These are phyloP conservation scores for Cordyceps pruinosa DNA, from an alignment of 2,329 filamentous ascomycete genomes.

Conservation along the genomic window DNA sequence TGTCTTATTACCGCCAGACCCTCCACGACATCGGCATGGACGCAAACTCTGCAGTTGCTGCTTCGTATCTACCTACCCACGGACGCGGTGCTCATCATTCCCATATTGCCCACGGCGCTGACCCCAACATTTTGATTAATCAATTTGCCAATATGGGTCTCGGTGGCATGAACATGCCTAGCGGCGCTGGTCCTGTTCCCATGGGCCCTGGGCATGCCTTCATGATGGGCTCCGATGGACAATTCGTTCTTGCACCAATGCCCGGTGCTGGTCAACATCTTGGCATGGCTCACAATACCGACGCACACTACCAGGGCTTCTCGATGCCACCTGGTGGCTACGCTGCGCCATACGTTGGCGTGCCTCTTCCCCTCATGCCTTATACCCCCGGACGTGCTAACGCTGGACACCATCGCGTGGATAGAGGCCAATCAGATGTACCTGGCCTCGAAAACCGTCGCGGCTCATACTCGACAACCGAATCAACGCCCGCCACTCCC, in stretches of 20 bases:
- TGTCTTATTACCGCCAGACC: conserved; percentile 30
- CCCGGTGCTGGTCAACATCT: conserved; percentile 26
- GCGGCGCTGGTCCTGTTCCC: conserved; percentile 22
- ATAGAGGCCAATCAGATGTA: conserved; percentile 45
- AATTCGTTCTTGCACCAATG: conserved; percentile 32
- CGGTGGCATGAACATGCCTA: conserved; percentile 28
- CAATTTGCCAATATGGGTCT: conserved; percentile 33
- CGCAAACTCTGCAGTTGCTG: conserved; percentile 23
- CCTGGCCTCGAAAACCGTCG: conserved; percentile 59
- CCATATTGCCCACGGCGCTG: conserved; percentile 25
- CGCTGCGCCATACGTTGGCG: conserved; percentile 30
- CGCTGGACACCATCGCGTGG: conserved; percentile 38
- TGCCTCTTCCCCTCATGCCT: conserved; percentile 37
- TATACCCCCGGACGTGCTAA: conserved; percentile 46
- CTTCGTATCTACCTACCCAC: conserved; percentile 26
- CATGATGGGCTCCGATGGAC: conserved; percentile 33
- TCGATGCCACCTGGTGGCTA: conserved; percentile 27
- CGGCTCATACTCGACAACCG: conserved; percentile 61
- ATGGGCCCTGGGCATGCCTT: conserved; percentile 30
- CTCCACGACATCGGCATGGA: conserved; percentile 29
- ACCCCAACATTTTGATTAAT: conserved; percentile 26
- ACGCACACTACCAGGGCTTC: conserved; percentile 28
- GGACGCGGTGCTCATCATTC: conserved; percentile 23
- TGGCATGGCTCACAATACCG: conserved; percentile 28
- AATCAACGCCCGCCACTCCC: conserved; percentile 59